Conservation (phyloP, 345 rosid genomes). For the Turnera subulata region DNA sequence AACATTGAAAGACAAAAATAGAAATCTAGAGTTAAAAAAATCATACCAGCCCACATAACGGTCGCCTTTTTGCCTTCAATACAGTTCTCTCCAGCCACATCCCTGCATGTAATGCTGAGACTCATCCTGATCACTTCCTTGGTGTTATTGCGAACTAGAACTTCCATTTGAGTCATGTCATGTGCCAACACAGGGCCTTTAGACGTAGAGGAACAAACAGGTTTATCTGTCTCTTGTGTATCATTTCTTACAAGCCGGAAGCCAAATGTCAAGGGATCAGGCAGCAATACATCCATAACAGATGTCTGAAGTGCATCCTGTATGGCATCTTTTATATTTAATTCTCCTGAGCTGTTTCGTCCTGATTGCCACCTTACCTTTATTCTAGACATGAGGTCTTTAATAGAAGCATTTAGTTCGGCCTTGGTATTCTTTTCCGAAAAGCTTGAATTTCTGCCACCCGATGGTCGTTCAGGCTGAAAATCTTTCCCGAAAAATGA, state of each 20-base stretch:
- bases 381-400: conserved; percentile 79
- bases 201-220: conserved; percentile 23
- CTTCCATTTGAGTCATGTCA: conserved; percentile 91
- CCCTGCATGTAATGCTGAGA: conserved; percentile 81
- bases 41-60: conserved; percentile 90
- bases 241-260: conserved; percentile 63
- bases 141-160: conserved; percentile 80
- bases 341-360: conserved; percentile 87
- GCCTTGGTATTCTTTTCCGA: conserved; percentile 87
- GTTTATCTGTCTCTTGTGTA: conserved; percentile 25
- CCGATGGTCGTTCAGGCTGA: conserved; percentile 41
- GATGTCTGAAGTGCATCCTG: conserved; percentile 87
- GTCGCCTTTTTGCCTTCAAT: conserved; percentile 77
- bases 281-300: conserved; percentile 90
- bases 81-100: conserved; percentile 94
- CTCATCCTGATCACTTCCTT: conserved; percentile 76
- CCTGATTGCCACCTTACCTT: conserved; percentile 97
- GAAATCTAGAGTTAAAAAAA: background rate
- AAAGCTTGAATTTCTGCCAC: conserved; percentile 51
- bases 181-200: conserved; percentile 61
- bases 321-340: conserved; percentile 86
- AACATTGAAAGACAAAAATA: background rate
- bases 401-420: conserved; percentile 80
- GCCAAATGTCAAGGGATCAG: conserved; percentile 94
- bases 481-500: conserved; percentile 72